Conservation (phyloP, 108 stramenopile genomes). For the Asterionellopsis glacialis region DNA sequence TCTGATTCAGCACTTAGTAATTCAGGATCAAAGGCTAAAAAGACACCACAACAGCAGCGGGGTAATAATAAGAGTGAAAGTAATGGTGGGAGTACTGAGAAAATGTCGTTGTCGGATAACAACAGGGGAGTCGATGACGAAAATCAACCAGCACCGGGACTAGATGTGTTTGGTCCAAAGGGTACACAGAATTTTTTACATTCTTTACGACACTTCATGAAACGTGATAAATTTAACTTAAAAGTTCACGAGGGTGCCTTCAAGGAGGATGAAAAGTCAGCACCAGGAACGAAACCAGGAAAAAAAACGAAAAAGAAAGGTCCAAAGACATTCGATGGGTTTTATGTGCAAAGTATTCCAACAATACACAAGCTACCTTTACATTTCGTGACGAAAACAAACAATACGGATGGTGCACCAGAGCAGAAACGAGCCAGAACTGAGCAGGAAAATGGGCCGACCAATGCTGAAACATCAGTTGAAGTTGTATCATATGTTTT, state of each 20-base stretch:
- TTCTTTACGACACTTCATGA: conserved; percentile 77
- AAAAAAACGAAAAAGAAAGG: conserved; percentile 24
- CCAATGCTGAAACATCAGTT: conserved; percentile 3
- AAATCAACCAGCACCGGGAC: conserved; percentile 5
- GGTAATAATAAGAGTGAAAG: conserved; percentile 7
- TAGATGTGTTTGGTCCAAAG: conserved; percentile 69
- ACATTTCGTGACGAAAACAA: background rate
- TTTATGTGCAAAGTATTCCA: conserved; percentile 23
- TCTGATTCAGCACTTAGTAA: conserved; percentile 17
- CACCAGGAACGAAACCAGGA: conserved; percentile 15
- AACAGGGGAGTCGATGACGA: conserved; percentile 1
- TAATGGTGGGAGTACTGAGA: background rate
- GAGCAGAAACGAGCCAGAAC: background rate
- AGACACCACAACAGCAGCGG: conserved; percentile 5
- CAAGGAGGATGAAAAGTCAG: conserved; percentile 10
- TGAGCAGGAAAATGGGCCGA: background rate
- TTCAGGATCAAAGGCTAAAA: background rate
- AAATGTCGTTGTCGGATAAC: background rate
- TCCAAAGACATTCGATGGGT: conserved; percentile 16
- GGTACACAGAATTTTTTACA: conserved; percentile 60
- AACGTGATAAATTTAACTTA: conserved; percentile 64
- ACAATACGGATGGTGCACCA: background rate
- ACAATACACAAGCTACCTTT: background rate
- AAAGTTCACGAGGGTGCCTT: conserved; percentile 58
- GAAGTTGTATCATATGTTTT: conserved; percentile 60